Conservation (phyloP, 768 basidiomycete species). For the Sistotremastrum niveocremeum region DNA sequence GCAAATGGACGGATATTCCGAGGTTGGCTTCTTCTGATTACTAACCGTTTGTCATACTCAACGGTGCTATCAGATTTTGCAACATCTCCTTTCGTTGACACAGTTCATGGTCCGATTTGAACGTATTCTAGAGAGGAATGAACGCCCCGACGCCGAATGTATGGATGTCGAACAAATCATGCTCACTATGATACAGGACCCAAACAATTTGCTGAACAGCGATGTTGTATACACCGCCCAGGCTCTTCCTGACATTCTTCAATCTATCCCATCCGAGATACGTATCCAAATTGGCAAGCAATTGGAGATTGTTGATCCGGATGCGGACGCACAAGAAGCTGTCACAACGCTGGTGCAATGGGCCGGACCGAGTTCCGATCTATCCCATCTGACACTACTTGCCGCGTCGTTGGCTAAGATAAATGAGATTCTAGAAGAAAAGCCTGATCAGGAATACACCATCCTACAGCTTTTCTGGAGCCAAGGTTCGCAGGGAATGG, state of each 20-base stretch:
- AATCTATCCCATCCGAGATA: constrained; percentile 48
- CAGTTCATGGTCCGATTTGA: constrained; percentile 61
- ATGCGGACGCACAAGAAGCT: constrained; percentile 7
- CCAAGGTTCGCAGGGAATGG: constrained; percentile 41
- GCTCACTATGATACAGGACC: constrained; percentile 43
- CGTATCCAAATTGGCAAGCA: constrained; percentile 43
- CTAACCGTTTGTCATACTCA: background rate
- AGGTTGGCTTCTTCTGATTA: constrained; percentile 29
- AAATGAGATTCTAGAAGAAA: constrained; percentile 32
- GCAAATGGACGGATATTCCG: constrained; percentile 52
- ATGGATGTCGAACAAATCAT: constrained; percentile 60
- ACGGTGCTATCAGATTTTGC: constrained; percentile 41
- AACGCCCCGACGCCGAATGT: constrained; percentile 46
- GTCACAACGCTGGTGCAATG: constrained; percentile 48
- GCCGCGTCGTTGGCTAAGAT: constrained; percentile 52
- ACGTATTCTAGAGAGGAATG: constrained; percentile 55
- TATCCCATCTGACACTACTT: constrained; percentile 37
- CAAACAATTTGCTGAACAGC: constrained; percentile 41
- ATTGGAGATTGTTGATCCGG: constrained; percentile 44
- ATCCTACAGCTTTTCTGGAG: constrained; percentile 48
- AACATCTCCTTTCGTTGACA: constrained; percentile 55
- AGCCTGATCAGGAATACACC: constrained; percentile 41
- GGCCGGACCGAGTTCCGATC: constrained; percentile 39
- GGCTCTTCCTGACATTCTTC: constrained; percentile 43
- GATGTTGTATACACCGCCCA: constrained; percentile 48